Base-by-base conservation (phyloP, 208 protist genomes). In the Leishmania amazonensis region DNA sequence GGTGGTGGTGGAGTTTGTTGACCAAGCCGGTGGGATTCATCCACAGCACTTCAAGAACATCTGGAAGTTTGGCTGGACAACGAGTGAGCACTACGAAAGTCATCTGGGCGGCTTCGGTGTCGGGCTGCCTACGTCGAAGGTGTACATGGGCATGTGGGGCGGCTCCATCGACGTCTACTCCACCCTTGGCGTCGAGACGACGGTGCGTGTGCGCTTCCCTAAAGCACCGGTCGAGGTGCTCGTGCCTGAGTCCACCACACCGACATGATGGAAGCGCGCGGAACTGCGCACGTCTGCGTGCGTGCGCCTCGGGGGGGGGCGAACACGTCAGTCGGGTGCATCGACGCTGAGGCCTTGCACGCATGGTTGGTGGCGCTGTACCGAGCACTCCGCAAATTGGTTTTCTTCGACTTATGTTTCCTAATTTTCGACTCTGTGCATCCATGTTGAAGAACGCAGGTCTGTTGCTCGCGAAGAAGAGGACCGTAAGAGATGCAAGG, bases 41-140 rank as follows among this genome's bases (percentile, higher is more conserved):
- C 83, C 88, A 17, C 73, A 88, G 53, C 74, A 88, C 70, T 76
- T 79, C 35, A 76, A 88, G 24, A 84, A 95, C 42, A 91, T 96
- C 68, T 97, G 95, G 93, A 85, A 89, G 58, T 97, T 97, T 77
- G 95, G 95, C n/a, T 97, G 91, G 90, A 94, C 94, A 8, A 96
- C 94, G 57, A 94, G 89, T 65, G 82, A 86, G 51, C 87, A 91
- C 68, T 85, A 91, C 74, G 85, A 93, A 74, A 90, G 89, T 47
- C 78, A 88, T 42, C 88, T 97, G 19, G 87, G 88, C 80, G 95
- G 95, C 11, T 96, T 96, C 47, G 95, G 95, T 47, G 88, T 97
- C 40, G 95, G 95, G 1, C 79, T 97, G 8, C 88, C 95, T 0
- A 95, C 89, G 17, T 96, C 93, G 54, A 96, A 96, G 79, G 91